Evolutionary conservation across 257 asterid genomes (phyloP).

Genomic region (Vinca minor): DNA sequence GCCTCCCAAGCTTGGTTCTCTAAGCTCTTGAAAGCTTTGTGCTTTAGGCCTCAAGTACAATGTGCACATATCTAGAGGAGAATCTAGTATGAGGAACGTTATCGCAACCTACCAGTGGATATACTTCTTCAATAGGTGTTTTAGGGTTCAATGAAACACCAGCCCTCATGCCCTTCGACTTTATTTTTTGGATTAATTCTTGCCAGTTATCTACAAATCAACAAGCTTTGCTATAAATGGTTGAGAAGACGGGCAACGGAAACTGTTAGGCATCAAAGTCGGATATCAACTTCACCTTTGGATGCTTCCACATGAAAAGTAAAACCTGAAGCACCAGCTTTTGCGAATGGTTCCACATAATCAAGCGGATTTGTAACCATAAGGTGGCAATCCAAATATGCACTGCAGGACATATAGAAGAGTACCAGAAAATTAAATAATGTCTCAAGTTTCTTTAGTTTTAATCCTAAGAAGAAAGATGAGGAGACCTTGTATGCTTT

Average conservation of each 20-base stretch:
- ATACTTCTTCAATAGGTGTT: constrained; percentile 78
- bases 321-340: constrained; percentile 94
- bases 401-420: constrained; percentile 31
- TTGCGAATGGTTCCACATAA: constrained; percentile 67
- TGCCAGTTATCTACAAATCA: constrained; percentile 66
- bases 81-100: background rate
- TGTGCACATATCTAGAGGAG: background rate
- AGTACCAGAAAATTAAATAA: background rate
- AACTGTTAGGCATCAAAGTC: background rate
- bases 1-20: background rate
- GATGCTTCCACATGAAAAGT: constrained; percentile 84
- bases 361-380: constrained; percentile 95
- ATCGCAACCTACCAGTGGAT: constrained; percentile 52
- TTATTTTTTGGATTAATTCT: constrained; percentile 63
- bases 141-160: constrained; percentile 85
- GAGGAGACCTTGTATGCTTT: constrained; percentile 65
- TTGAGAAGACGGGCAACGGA: background rate
- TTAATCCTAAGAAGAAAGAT: background rate
- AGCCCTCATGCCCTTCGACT: constrained; percentile 80
- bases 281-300: constrained; percentile 38
- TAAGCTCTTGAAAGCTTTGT: background rate
- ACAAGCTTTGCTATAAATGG: background rate
- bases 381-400: constrained; percentile 88
- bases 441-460: background rate
- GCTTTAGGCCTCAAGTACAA: background rate